phyloP scores from a whole-genome alignment of 345 rosid genomes.

The Leavenworthia alabamica region DNA sequence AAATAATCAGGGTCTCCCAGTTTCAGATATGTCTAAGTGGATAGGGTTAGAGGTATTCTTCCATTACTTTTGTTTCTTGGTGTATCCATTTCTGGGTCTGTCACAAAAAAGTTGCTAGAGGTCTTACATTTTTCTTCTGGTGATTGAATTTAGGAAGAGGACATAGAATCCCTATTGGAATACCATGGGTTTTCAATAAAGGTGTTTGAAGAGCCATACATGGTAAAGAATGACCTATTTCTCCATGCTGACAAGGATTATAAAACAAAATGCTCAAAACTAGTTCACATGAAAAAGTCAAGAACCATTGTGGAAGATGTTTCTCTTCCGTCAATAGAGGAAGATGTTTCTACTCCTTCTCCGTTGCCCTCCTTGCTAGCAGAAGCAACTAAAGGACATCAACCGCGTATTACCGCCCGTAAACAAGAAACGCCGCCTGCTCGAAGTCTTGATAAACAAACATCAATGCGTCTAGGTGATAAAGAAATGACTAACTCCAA shows the following conservation, averaged over 20 bases:
- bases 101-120: constrained; percentile 9
- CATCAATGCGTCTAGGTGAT: constrained; percentile 29
- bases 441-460: constrained; percentile 35
- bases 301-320: constrained; percentile 62
- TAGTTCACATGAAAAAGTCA: constrained; percentile 72
- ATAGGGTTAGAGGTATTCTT: constrained; percentile 81
- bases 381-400: constrained; percentile 31
- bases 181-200: constrained; percentile 70
- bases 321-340: constrained; percentile 37
- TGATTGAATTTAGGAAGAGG: constrained; percentile 62
- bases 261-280: constrained; percentile 75
- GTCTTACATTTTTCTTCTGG: constrained; percentile 29
- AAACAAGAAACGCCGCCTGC: constrained; percentile 29
- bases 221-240: constrained; percentile 86
- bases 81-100: not conserved
- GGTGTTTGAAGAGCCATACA: constrained; percentile 84
- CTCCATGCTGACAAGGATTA: constrained; percentile 70
- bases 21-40: constrained; percentile 67
- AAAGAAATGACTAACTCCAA: constrained; percentile 42
- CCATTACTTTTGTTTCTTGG: constrained; percentile 15
- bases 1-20: constrained; percentile 87
- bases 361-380: constrained; percentile 26
- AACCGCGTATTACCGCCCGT: constrained; percentile 20
- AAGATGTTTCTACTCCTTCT: constrained; percentile 46
- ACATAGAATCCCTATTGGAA: constrained; percentile 53